Evolutionary conservation across 257 asterid species (phyloP), one percentile per base, ranked within the genome.

Genomic region (Lycium ferocissimum): DNA sequence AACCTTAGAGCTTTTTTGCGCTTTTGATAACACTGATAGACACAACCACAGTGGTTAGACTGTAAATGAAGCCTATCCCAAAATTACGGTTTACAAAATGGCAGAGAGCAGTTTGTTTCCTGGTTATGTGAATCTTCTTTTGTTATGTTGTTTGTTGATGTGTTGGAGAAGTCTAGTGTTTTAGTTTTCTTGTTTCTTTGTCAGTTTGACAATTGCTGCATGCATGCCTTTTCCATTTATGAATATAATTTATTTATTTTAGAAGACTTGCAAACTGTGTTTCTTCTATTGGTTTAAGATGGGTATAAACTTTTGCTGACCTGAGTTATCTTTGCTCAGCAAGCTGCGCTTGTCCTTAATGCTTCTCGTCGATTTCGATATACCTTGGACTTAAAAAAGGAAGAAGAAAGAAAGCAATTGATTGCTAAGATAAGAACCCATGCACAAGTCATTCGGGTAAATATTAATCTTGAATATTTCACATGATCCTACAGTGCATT

Each of bases 351-450:
- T 66, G 99, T 96, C 63, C 86, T 94, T 71, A 96, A 96, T 92
- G 99, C 99, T 51, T 93, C 99, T 49, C 93, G 99, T 67, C 88
- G 99, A 86, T 96, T 96, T 88, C 97, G 99, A 22, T 96, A 93
- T 89, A 96, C 99, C 0, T 85, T 96, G 93, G 98, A 96, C 88
- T 89, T 96, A 90, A 96, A 94, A 90, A 96, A 89, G 87, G 98
- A 96, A 87, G 98, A 96, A 84, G 99, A 96, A 91, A 90, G 91
- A 94, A 94, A 91, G 89, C 92, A 90, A 69, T 35, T 92, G 87
- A 85, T 93, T 82, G 92, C 96, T 59, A 96, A 93, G 88, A 93
- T 96, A 70, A 89, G 99, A 91, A 90, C 86, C 62, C 99, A 94
- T 91, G 98, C 98, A 70, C 99, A 96, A 92, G 99, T 96, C 84